These are phyloP conservation scores for Telopea speciosissima DNA, from an alignment of 177 flowering plant species.

Conservation along the genomic window DNA sequence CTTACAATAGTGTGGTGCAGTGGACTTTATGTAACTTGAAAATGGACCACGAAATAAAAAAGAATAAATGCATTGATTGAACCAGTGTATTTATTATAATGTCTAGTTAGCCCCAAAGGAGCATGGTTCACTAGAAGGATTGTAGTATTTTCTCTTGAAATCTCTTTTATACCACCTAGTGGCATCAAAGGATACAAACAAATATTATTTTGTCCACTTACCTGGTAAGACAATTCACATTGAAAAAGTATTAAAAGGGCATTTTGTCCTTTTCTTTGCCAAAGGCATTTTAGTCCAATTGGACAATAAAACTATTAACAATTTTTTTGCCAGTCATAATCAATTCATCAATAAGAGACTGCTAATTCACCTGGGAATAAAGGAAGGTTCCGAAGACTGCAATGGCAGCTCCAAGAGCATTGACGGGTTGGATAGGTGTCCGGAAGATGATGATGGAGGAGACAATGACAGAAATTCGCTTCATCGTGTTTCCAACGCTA, in stretches of 20 bases:
- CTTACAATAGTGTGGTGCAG: too few relatives aligned
- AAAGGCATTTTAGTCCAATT: conserved; percentile 1
- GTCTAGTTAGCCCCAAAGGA: too few relatives aligned
- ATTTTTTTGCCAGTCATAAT: not conserved
- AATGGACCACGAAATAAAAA: too few relatives aligned
- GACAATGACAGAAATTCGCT: conserved; percentile 90
- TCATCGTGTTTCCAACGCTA: conserved; percentile 93
- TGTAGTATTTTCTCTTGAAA: not conserved
- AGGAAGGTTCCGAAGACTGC: conserved; percentile 92
- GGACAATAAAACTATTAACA: not conserved
- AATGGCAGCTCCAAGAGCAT: conserved; percentile 89
- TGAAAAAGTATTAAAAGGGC: not conserved
- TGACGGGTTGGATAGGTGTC: conserved; percentile 82
- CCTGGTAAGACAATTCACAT: not conserved
- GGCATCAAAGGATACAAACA: not conserved
- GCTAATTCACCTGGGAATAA: conserved; percentile 72
- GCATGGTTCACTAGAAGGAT: too few relatives aligned
- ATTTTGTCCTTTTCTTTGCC: not conserved
- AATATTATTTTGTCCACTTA: conserved; percentile 7
- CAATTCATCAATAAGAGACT: not conserved
- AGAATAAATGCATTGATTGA: not conserved
- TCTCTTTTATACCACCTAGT: not conserved
- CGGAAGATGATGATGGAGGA: conserved; percentile 90
- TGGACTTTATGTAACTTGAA: too few relatives aligned
- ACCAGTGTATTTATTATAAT: not conserved